These are phyloP conservation scores for Pleurotus platypus DNA, from an alignment of 768 basidiomycete species.

Conservation along the genomic window DNA sequence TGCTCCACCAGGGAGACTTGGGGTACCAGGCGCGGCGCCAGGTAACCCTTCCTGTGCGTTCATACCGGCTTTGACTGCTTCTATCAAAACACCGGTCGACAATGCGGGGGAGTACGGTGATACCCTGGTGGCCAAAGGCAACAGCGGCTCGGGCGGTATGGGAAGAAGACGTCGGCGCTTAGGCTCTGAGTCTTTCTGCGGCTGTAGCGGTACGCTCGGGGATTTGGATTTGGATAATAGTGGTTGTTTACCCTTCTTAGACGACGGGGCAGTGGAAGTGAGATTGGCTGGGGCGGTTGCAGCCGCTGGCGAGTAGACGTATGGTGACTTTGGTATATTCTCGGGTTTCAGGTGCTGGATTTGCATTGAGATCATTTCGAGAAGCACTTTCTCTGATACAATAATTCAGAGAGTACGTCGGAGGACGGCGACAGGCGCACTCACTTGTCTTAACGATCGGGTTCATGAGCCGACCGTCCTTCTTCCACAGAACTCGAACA, in stretches of 20 bases:
- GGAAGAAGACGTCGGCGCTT: constrained; percentile 49
- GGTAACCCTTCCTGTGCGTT: constrained; percentile 53
- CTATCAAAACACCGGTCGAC: constrained; percentile 73
- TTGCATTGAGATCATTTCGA: constrained; percentile 70
- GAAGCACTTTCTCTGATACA: constrained; percentile 67
- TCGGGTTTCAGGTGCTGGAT: constrained; percentile 76
- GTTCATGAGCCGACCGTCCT: constrained; percentile 66
- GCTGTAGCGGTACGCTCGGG: constrained; percentile 23
- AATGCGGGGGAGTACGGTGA: constrained; percentile 80
- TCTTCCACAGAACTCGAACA: constrained; percentile 91
- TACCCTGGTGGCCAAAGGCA: constrained; percentile 67
- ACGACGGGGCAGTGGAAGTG: constrained; percentile 25
- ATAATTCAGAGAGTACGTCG: too few species aligned
- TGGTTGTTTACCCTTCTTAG: constrained; percentile 51
- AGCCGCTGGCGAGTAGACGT: constrained; percentile 31
- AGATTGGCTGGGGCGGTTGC: constrained; percentile 24
- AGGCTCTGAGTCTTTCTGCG: constrained; percentile 19
- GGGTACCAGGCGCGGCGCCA: constrained; percentile 32
- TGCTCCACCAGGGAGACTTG: constrained; percentile 23
- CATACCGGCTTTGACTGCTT: constrained; percentile 85
- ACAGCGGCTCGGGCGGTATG: constrained; percentile 72
- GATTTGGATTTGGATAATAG: constrained; percentile 42
- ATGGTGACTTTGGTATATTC: constrained; percentile 62
- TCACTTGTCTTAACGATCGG: constrained; percentile 71
- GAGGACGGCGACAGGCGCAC: constrained; percentile 16